Conservation (phyloP, 805 yeast genomes). For the Yamadazyma insecticola region DNA sequence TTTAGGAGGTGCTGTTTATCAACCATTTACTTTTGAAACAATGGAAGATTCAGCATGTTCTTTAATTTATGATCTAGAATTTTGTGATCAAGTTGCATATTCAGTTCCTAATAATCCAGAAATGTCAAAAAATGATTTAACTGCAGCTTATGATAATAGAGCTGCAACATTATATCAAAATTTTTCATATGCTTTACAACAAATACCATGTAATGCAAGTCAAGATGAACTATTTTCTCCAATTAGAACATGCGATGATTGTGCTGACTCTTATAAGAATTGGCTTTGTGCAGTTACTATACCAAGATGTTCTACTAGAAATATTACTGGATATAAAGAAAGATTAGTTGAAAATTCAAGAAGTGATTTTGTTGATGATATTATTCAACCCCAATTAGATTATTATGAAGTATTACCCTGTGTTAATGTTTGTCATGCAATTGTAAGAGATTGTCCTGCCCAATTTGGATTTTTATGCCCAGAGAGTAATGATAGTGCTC, state of each 20-base stretch:
- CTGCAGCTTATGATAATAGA: constrained; percentile 53
- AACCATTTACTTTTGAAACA: constrained; percentile 54
- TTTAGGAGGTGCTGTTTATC: constrained; percentile 63
- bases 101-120: constrained; percentile 59
- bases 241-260: constrained; percentile 65
- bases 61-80: constrained; percentile 66
- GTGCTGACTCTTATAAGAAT: constrained; percentile 63
- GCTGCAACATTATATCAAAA: constrained; percentile 55
- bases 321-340: constrained; percentile 38
- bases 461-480: constrained; percentile 79
- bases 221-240: constrained; percentile 70
- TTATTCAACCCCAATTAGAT: constrained; percentile 47
- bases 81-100: constrained; percentile 81
- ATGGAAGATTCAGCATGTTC: constrained; percentile 57
- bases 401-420: constrained; percentile 89
- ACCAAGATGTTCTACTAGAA: constrained; percentile 71
- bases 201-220: constrained; percentile 69
- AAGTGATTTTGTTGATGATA: constrained; percentile 50
- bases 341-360: constrained; percentile 54
- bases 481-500: constrained; percentile 23
- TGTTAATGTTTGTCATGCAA: constrained; percentile 67
- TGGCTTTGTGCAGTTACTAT: constrained; percentile 91
- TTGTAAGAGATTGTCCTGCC: constrained; percentile 82
- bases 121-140: constrained; percentile 14
- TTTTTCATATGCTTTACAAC: constrained; percentile 72